phyloP scores from a whole-genome alignment of 345 rosid species.

The Corymbia maculata region DNA sequence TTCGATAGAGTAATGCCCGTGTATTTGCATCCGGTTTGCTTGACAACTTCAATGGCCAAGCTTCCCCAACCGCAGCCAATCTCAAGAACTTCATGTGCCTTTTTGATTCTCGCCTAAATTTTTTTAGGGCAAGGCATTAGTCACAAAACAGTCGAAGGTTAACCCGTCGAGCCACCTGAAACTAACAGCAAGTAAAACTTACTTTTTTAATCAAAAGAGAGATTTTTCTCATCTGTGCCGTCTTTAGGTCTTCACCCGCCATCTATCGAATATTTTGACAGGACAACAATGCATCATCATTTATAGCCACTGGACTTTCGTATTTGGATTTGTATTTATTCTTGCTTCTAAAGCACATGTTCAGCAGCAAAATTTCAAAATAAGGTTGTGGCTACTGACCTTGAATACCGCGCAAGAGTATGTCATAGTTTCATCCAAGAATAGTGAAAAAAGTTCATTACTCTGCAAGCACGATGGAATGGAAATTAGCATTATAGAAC shows the following conservation, averaged over 20 bases:
- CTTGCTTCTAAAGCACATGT: not conserved
- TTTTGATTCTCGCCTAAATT: constrained; percentile 40
- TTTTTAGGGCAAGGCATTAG: not conserved
- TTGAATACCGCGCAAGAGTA: constrained; percentile 79
- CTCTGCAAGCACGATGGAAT: constrained; percentile 27
- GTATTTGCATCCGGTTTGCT: constrained; percentile 74
- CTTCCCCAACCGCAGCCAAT: constrained; percentile 95
- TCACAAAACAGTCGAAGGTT: not conserved
- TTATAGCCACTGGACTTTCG: not conserved
- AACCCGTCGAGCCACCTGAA: not conserved
- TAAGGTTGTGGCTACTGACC: constrained; percentile 17
- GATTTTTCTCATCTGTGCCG: constrained; percentile 68
- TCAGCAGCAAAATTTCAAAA: not conserved
- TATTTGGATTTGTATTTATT: not conserved
- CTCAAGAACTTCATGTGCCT: constrained; percentile 63
- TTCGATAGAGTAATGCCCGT: constrained; percentile 72
- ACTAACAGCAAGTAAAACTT: not conserved
- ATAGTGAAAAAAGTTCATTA: constrained; percentile 63
- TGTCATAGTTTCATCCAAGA: constrained; percentile 84
- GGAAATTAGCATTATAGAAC: not conserved
- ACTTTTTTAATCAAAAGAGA: constrained; percentile 67
- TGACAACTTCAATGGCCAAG: constrained; percentile 75
- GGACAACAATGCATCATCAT: not conserved
- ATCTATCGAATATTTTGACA: constrained; percentile 16
- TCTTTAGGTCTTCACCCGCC: constrained; percentile 56